Base-by-base conservation (phyloP, 1,284 basidiomycete genomes). In the Porodaedalea pini region DNA sequence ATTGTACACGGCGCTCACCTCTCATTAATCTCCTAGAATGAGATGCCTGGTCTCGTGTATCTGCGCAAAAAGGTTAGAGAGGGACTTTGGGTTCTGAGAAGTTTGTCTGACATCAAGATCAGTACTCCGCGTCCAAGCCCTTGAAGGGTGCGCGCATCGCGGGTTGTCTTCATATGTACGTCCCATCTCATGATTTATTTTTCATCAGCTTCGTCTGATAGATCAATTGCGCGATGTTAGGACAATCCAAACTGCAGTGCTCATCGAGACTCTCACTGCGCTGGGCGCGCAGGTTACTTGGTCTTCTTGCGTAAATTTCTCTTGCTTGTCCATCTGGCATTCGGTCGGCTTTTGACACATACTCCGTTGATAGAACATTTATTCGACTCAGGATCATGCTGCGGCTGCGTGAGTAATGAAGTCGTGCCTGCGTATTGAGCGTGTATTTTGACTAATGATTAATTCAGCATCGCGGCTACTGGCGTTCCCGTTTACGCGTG, bases 311-410 rank as follows among this genome's bases (percentile, higher is more conserved):
- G 89, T 91, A 71, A 58, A 86, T 78, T 47, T 50, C 34, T 29
- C 23, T n/a, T 47, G 10, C 25, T 50, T 31, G 51, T 49, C 44
- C 21, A 31, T 27, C 61, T 54, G 17, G 59, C n/a, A n/a, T 48
- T 15, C 29, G 50, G 15, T 51, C 19, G 10, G 34, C 13, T 47
- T 63, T 64, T 54, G 45, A n/a, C 45, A 31, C 25, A 27, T 17
- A 29, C 45, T 7, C 15, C 29, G 31, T 49, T 40, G 64, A 32
- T 64, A 91, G 90, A 99, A 99, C 82, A 99, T 99, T 74, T 99
- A 97, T 80, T 99, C 97, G 57, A 99, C 96, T 58, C 97, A 95
- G 74, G 96, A 99, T 75, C 96, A 99, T 76, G 96, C 96, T 61
- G 97, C 96, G 60, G 92, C 96, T 64, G 97, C 94, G 87, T 91